Evolutionary conservation across 768 basidiomycete genomes (phyloP).

Genomic region (Lactarius hengduanensis): DNA sequence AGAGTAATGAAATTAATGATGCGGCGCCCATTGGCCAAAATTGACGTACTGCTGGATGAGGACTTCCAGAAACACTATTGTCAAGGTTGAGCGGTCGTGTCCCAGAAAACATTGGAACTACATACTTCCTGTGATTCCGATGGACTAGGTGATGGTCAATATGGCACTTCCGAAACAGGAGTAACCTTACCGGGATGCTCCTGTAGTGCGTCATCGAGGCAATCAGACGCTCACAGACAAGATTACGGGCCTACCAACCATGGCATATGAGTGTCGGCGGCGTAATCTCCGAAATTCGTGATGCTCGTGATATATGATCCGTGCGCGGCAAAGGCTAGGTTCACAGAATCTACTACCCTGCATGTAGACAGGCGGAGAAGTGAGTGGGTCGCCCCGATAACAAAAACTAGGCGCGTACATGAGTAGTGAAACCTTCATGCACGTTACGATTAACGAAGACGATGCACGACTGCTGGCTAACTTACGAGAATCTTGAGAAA

Average conservation of each 20-base stretch:
- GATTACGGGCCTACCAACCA: not conserved
- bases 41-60: constrained; percentile 6
- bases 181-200: not conserved
- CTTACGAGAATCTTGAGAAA: constrained; percentile 1
- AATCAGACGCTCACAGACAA: not conserved
- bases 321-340: not conserved
- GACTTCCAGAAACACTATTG: not conserved
- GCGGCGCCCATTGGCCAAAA: not conserved
- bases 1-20: not conserved
- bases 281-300: constrained; percentile 7
- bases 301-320: constrained; percentile 7
- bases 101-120: not conserved
- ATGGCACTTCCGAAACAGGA: not conserved
- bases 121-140: constrained; percentile 4
- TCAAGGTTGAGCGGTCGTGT: not conserved
- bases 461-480: not conserved
- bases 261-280: not conserved
- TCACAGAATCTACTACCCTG: constrained; percentile 5
- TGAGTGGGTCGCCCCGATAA: not conserved
- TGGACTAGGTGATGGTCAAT: not conserved
- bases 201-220: not conserved
- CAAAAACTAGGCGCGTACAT: not conserved
- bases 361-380: not conserved
- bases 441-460: not conserved
- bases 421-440: not conserved